phyloP scores from a whole-genome alignment of 2,329 filamentous ascomycete species.

The Alternaria tenuissima region DNA sequence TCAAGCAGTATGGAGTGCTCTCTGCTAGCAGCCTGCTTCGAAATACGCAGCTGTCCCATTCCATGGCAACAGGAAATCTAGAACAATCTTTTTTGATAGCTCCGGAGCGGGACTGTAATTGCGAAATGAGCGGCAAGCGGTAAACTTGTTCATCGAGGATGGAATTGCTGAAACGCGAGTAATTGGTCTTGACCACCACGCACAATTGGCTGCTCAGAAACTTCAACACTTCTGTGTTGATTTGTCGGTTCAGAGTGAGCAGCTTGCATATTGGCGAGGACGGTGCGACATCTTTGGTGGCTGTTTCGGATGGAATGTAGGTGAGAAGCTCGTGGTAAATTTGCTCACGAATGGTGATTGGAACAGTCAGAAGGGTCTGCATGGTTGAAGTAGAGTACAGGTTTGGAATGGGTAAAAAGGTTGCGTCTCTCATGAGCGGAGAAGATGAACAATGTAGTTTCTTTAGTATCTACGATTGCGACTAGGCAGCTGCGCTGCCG shows the following conservation, averaged over 20 bases:
- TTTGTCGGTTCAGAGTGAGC: conserved; percentile 8
- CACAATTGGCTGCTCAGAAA: conserved; percentile 8
- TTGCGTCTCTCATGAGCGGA: background rate
- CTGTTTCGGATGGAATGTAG: background rate
- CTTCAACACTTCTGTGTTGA: conserved; percentile 2
- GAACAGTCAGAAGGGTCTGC: background rate
- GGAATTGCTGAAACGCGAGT: background rate
- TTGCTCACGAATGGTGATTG: conserved; percentile 11
- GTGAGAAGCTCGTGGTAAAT: conserved; percentile 13
- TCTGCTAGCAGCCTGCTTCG: background rate
- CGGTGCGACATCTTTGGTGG: background rate
- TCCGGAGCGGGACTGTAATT: conserved; percentile 6
- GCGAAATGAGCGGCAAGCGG: conserved; percentile 9
- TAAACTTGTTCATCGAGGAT: background rate
- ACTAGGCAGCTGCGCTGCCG: too few species aligned
- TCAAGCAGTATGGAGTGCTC: conserved; percentile 6
- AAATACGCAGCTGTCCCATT: background rate
- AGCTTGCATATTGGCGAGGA: conserved; percentile 11
- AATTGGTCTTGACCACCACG: conserved; percentile 14
- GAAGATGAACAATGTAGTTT: background rate
- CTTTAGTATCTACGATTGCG: background rate
- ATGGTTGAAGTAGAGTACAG: background rate
- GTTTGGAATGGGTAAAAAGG: background rate
- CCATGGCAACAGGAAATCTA: conserved; percentile 12
- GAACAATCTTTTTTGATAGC: background rate